Conservation (phyloP, 345 rosid species). For the Eucalyptus caleyi region DNA sequence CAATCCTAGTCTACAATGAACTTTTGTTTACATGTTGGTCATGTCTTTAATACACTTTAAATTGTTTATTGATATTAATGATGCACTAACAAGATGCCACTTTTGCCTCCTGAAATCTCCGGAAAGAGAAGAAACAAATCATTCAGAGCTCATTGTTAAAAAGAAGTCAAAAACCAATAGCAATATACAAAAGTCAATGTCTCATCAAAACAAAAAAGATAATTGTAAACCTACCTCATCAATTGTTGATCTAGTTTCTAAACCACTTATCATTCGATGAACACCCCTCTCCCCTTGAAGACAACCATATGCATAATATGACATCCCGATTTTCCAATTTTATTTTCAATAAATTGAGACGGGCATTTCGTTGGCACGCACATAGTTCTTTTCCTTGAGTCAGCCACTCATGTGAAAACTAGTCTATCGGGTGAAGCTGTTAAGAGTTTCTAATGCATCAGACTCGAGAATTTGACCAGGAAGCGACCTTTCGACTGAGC, state of each 20-base stretch:
- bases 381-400: too few species aligned
- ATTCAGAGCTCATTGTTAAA: background rate
- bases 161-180: background rate
- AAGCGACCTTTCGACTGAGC: too few species aligned
- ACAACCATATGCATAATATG: constrained; percentile 66
- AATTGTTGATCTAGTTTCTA: constrained; percentile 7
- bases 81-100: background rate
- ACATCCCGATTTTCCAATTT: too few species aligned
- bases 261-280: constrained; percentile 31
- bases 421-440: too few species aligned
- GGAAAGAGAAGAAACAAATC: background rate
- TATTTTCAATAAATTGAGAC: too few species aligned
- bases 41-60: background rate
- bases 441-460: too few species aligned
- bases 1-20: background rate
- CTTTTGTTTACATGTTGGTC: background rate
- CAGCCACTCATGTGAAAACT: too few species aligned
- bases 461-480: too few species aligned
- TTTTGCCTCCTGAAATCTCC: background rate
- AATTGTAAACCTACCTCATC: constrained; percentile 16
- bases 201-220: background rate
- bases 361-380: too few species aligned
- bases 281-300: constrained; percentile 65
- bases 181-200: background rate
- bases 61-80: background rate